A percentile compares a stretch with the other conserved stretches of the same genome.
These are phyloP conservation scores for Metschnikowia lochheadii DNA, from an alignment of 805 yeast genomes.

Conservation along the genomic window DNA sequence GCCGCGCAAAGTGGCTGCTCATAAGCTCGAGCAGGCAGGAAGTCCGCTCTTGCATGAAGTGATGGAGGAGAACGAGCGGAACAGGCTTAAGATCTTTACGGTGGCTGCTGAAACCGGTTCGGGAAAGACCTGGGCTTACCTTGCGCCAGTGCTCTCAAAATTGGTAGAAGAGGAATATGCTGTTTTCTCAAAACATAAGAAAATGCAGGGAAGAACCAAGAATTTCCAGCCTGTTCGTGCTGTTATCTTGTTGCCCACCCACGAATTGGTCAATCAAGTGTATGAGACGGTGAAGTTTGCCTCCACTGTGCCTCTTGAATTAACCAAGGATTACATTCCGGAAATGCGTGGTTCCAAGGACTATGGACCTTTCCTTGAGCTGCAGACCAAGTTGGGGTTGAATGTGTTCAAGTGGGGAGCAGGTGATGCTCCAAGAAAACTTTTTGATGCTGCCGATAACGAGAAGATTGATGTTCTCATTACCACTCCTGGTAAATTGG, in stretches of 20 bases:
- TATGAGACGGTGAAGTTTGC: conserved; percentile 40
- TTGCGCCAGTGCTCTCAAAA: conserved; percentile 70
- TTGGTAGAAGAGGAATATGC: conserved; percentile 53
- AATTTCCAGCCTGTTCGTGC: conserved; percentile 48
- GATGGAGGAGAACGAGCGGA: conserved; percentile 26
- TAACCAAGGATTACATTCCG: conserved; percentile 12
- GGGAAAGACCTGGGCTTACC: conserved; percentile 91
- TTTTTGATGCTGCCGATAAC: conserved; percentile 39
- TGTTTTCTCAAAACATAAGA: conserved; percentile 18
- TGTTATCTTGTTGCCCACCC: conserved; percentile 82
- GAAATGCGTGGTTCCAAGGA: conserved; percentile 18
- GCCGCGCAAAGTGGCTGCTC: conserved; percentile 30
- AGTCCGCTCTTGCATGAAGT: conserved; percentile 25
- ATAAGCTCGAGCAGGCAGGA: conserved; percentile 26
- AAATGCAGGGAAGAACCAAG: conserved; percentile 21
- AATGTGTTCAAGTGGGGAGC: conserved; percentile 58
- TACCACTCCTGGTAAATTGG: conserved; percentile 81
- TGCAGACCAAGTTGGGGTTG: conserved; percentile 32
- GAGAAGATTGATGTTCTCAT: conserved; percentile 71
- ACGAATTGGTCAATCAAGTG: conserved; percentile 84
- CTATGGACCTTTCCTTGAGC: conserved; percentile 25
- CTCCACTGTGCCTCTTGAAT: conserved; percentile 21
- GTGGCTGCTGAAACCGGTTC: conserved; percentile 97
- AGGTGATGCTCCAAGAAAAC: conserved; percentile 51
- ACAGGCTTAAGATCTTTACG: conserved; percentile 55